These are phyloP conservation scores for Termitomyces sp. DNA, from an alignment of 768 basidiomycete species.

Conservation along the genomic window DNA sequence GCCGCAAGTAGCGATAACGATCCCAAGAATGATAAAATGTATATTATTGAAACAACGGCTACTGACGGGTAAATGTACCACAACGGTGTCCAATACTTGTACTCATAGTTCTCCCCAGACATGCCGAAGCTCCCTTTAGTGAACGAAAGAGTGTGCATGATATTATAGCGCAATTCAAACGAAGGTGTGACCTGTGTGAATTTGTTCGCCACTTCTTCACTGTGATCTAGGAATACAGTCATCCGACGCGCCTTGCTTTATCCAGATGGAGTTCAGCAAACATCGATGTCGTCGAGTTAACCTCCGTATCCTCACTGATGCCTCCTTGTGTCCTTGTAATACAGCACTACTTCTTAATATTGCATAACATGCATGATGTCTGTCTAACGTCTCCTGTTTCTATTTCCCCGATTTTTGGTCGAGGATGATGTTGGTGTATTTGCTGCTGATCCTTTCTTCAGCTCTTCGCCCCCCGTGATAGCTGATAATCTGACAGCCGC, in stretches of 20 bases:
- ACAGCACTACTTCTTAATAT: background rate
- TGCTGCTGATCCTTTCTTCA: slow-evolving; percentile 1
- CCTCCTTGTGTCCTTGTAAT: background rate
- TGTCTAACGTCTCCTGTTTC: slow-evolving; percentile 29
- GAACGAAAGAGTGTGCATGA: slow-evolving; percentile 45
- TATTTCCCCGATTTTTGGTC: slow-evolving; percentile 23
- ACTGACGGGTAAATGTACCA: slow-evolving; percentile 32
- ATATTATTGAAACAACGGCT: slow-evolving; percentile 61
- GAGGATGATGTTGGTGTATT: background rate
- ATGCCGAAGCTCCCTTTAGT: slow-evolving; percentile 19
- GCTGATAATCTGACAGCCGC: slow-evolving; percentile 36
- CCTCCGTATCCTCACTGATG: slow-evolving; percentile 3
- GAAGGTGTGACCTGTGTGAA: slow-evolving; percentile 37
- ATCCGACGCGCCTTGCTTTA: slow-evolving; percentile 57
- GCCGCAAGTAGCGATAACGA: slow-evolving; percentile 43
- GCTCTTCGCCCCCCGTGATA: slow-evolving; percentile 23
- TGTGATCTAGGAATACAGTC: slow-evolving; percentile 37
- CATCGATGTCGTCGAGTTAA: background rate
- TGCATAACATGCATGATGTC: background rate
- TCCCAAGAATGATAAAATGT: slow-evolving; percentile 63
- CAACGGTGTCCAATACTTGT: background rate
- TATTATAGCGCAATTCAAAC: slow-evolving; percentile 59
- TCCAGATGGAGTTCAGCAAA: slow-evolving; percentile 19
- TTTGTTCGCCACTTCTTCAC: background rate
- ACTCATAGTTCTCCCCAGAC: slow-evolving; percentile 11